Conservation (phyloP, 306 rosid species). For the Cucurbita ficifolia region DNA sequence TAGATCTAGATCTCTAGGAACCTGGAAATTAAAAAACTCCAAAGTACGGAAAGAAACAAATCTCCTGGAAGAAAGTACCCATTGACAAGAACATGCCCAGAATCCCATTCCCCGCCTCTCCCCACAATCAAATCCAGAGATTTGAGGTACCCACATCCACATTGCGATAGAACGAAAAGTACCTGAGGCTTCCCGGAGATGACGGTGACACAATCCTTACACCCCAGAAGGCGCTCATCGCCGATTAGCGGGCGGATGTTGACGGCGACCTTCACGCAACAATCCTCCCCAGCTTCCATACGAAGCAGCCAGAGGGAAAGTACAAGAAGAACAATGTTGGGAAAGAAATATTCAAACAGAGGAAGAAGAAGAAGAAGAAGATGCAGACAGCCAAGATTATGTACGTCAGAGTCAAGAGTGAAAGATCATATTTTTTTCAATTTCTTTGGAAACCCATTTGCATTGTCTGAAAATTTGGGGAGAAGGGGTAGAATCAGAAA, state of each 20-base stretch:
- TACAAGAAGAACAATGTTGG: not conserved
- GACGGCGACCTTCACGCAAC: conserved; percentile 92
- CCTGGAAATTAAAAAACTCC: not conserved
- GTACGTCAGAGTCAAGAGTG: not conserved
- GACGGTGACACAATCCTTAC: conserved; percentile 92
- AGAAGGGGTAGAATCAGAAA: conserved; percentile 16
- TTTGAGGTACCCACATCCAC: conserved; percentile 7
- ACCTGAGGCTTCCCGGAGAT: conserved; percentile 96
- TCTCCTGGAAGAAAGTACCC: not conserved
- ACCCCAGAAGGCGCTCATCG: conserved; percentile 88
- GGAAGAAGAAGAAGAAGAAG: conserved; percentile 2
- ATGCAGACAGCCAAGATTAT: not conserved
- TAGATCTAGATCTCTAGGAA: conserved; percentile 32
- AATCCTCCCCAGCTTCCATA: conserved; percentile 76
- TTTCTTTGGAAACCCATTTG: conserved; percentile 15
- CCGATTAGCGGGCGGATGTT: conserved; percentile 85
- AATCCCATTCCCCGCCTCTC: not conserved
- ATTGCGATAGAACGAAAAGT: conserved; percentile 8
- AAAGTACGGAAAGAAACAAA: not conserved
- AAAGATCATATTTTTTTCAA: conserved; percentile 6
- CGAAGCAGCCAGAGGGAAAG: conserved; percentile 10
- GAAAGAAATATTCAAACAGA: not conserved
- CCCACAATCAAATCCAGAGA: not conserved
- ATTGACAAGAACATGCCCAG: not conserved
- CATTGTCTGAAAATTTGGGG: conserved; percentile 18